phyloP scores from a whole-genome alignment of 768 basidiomycete genomes.

The Terana coerulea region DNA sequence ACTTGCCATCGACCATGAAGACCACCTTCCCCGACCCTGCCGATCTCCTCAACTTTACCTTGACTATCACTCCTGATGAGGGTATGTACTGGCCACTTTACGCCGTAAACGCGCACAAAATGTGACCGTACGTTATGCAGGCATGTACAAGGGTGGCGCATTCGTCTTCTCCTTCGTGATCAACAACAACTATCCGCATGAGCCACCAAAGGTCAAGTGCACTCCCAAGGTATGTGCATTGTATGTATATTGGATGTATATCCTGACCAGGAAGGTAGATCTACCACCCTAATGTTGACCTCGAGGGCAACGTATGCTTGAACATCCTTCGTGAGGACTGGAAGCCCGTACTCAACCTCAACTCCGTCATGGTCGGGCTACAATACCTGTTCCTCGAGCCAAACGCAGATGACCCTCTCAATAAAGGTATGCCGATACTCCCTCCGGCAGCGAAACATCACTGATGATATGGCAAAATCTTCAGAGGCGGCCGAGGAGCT shows the following conservation, averaged over 20 bases:
- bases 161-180: constrained; percentile 95
- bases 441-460: background rate
- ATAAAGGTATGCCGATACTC: constrained; percentile 96
- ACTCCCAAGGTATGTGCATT: constrained; percentile 73
- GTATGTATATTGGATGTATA: background rate
- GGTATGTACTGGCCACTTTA: constrained; percentile 44
- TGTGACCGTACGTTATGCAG: constrained; percentile 36
- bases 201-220: constrained; percentile 99
- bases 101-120: background rate
- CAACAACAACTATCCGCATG: constrained; percentile 98
- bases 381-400: constrained; percentile 99
- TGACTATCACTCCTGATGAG: constrained; percentile 96
- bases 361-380: constrained; percentile 96
- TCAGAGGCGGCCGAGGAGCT: constrained; percentile 96
- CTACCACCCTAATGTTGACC: constrained; percentile 98
- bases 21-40: constrained; percentile 89
- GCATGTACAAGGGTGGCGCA: constrained; percentile 96
- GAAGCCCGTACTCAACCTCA: constrained; percentile 98
- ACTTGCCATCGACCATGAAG: constrained; percentile 94
- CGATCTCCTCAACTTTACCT: constrained; percentile 94
- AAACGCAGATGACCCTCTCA: constrained; percentile 96
- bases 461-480: too few species aligned
- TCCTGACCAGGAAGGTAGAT: constrained; percentile 53
- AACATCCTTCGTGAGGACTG: constrained; percentile 99
- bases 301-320: constrained; percentile 97